Evolutionary conservation across 192 early-diverging fungal species (phyloP).

Genomic region (Coemansia aciculifera): DNA sequence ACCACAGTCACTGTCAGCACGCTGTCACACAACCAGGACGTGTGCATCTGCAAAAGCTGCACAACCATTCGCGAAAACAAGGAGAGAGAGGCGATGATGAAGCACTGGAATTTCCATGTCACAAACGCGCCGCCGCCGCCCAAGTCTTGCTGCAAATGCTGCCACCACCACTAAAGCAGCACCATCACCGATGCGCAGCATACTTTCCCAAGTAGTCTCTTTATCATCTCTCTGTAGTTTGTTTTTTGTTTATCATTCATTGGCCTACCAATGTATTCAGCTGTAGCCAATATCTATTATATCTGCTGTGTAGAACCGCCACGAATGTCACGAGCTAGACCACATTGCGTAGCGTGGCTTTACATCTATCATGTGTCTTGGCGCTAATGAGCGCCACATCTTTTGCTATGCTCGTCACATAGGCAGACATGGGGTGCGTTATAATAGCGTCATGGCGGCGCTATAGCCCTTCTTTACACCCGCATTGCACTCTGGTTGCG

Average conservation of each 20-base stretch:
- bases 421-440: background rate
- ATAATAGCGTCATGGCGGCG: background rate
- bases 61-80: slow-evolving; percentile 26
- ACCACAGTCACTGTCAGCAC: slow-evolving; percentile 47
- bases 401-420: background rate
- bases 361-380: background rate
- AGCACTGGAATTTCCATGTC: slow-evolving; percentile 26
- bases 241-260: background rate
- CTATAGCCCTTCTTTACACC: background rate
- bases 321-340: background rate
- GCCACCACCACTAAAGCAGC: slow-evolving; percentile 40
- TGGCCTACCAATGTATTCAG: background rate
- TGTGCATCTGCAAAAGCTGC: slow-evolving; percentile 50
- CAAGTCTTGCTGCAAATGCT: slow-evolving; percentile 22
- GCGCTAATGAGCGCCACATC: background rate
- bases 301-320: background rate
- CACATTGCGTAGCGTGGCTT: background rate
- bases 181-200: slow-evolving; percentile 12
- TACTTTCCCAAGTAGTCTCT: background rate
- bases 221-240: slow-evolving; percentile 22
- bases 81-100: slow-evolving; percentile 30
- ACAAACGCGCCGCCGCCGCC: slow-evolving; percentile 36
- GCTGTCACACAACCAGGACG: slow-evolving; percentile 36
- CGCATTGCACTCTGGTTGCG: background rate
- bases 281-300: slow-evolving; percentile 1